Base-by-base conservation (phyloP, 2,329 filamentous ascomycete species). In the Ceratocystis albifundus region DNA sequence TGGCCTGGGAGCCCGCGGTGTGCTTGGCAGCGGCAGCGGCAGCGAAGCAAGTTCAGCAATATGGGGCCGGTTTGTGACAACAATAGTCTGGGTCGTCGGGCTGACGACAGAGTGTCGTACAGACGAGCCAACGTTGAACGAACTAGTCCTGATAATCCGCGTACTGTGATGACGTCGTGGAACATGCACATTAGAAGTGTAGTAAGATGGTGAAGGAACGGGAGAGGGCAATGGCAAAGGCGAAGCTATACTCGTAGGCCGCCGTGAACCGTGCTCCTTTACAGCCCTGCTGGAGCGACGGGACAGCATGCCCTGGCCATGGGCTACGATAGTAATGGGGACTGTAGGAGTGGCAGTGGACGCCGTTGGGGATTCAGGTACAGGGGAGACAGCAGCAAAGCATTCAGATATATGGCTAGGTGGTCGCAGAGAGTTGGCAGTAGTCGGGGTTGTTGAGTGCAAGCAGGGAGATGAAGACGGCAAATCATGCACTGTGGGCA, bases 1-100 rank as follows among this genome's bases (percentile, higher is more conserved):
- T 10, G 53, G 62, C 4, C 41, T 36, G 4, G 62, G 28, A 22
- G n/a, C 12, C 20, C 55, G 36, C 30, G 53, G 53, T n/a, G 48
- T 59, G 41, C 25, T 45, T 32, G 61, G 61, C 20, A 59, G 7
- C 15, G 65, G 61, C 20, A 59, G 7, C 15, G 65, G 65, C 28
- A 53, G 65, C 28, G 65, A 67, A n/a, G 62, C 62, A 25, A 67
- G 45, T 10, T 62, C 36, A 22, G 66, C 62, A 17, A 67, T 67
- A 30, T 67, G 66, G 3, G 50, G 57, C 7, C 44, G 50, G 12
- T 36, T 17, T n/a, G n/a, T 61, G 6, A 55, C 28, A 15, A 32
- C 32, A 17, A 45, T 59, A 17, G 62, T 48, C 48, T 64, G 20
- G 12, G 41, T 30, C 5, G 44, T 41, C 3, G 50, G n/a, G 22